A percentile compares a stretch with the other conserved stretches of the same genome.
Evolutionary conservation across 2,329 filamentous ascomycete genomes (phyloP).

Genomic region (Diaporthe humulicola): DNA sequence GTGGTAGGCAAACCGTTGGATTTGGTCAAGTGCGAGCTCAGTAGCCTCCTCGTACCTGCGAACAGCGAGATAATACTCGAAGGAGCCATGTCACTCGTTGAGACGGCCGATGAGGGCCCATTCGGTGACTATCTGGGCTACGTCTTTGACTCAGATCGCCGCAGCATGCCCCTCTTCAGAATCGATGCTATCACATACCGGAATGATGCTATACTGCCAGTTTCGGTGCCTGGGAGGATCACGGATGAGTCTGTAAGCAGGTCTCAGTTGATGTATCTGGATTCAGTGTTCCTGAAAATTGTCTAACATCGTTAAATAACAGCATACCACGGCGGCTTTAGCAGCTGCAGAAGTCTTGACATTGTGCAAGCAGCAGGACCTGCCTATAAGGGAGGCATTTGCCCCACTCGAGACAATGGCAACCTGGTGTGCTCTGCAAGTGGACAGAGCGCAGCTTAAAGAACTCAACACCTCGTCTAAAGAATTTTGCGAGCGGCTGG

Average conservation of each 20-base stretch:
- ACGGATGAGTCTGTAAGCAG: slow-evolving; percentile 56
- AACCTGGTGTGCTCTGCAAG: slow-evolving; percentile 64
- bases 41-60: slow-evolving; percentile 61
- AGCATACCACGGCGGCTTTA: slow-evolving; percentile 55
- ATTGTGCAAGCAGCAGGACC: slow-evolving; percentile 49
- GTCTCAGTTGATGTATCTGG: not conserved
- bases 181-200: slow-evolving; percentile 63
- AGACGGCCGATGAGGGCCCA: slow-evolving; percentile 60
- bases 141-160: slow-evolving; percentile 56
- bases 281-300: too few species aligned
- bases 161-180: slow-evolving; percentile 53
- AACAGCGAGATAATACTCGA: slow-evolving; percentile 65
- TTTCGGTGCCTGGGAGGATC: slow-evolving; percentile 60
- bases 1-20: slow-evolving; percentile 59
- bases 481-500: slow-evolving; percentile 55
- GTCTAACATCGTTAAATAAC: too few species aligned
- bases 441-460: slow-evolving; percentile 68
- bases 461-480: slow-evolving; percentile 62
- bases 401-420: slow-evolving; percentile 60
- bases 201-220: slow-evolving; percentile 60
- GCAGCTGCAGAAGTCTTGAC: slow-evolving; percentile 57
- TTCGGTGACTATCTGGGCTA: slow-evolving; percentile 56
- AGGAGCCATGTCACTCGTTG: slow-evolving; percentile 58
- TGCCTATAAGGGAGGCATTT: slow-evolving; percentile 60
- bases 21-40: slow-evolving; percentile 66